A percentile compares a stretch with the other conserved stretches of the same genome.
Conservation (phyloP, 768 basidiomycete genomes). For the Podaxis rugospora region DNA sequence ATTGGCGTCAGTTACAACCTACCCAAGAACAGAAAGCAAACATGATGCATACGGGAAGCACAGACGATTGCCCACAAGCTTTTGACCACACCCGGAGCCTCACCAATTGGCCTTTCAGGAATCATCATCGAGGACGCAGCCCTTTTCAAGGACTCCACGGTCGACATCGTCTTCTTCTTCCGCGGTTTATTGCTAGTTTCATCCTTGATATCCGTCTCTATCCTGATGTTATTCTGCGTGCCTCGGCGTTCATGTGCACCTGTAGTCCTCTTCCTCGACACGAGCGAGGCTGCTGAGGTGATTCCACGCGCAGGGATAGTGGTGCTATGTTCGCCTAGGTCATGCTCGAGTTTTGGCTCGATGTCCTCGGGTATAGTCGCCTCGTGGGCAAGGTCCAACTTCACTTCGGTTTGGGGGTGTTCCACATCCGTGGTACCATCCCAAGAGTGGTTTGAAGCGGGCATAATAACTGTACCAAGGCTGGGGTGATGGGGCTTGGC, state of each 20-base stretch:
- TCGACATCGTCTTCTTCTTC: background rate
- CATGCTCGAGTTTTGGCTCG: background rate
- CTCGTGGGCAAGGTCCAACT: background rate
- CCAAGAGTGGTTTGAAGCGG: background rate
- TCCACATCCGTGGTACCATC: background rate
- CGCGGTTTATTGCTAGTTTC: no score
- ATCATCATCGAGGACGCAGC: conserved; percentile 22
- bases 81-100: conserved; percentile 37
- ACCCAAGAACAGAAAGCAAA: background rate
- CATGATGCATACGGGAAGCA: conserved; percentile 49
- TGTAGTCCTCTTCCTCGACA: background rate
- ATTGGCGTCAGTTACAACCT: background rate
- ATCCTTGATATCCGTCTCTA: background rate
- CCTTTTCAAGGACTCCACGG: background rate
- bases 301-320: background rate
- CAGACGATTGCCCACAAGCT: conserved; percentile 51
- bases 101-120: conserved; percentile 36
- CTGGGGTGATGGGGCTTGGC: background rate
- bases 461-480: background rate
- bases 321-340: background rate
- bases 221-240: background rate
- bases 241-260: background rate
- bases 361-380: background rate
- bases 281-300: background rate
- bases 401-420: background rate